Conservation (phyloP, 805 yeast species). For the Candida manassasensis region DNA sequence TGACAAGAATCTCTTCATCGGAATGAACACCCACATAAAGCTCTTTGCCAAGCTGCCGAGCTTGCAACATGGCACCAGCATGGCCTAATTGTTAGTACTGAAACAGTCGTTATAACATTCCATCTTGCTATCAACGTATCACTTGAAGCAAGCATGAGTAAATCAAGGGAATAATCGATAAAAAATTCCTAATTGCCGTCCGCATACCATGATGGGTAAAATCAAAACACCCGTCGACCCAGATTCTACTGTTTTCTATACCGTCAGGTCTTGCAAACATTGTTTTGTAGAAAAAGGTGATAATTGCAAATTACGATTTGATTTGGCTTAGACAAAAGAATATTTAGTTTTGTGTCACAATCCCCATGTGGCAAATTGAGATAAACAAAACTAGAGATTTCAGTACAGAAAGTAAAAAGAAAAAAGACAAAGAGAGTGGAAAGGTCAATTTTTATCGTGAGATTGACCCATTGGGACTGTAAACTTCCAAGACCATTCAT, state of each 20-base stretch:
- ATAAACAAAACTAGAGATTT: neutral
- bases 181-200: neutral
- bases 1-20: conserved; percentile 75
- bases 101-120: too few species aligned
- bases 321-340: too few species aligned
- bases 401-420: too few species aligned
- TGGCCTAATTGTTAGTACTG: conserved; percentile 41
- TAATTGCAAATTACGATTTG: too few species aligned
- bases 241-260: conserved; percentile 51
- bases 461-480: too few species aligned
- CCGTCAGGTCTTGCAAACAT: conserved; percentile 41
- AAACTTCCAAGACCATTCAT: too few species aligned
- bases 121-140: too few species aligned
- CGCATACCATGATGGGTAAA: conserved; percentile 88
- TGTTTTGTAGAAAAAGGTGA: conserved; percentile 2
- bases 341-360: neutral
- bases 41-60: conserved; percentile 74
- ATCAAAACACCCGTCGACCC: conserved; percentile 99
- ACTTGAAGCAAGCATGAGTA: too few species aligned
- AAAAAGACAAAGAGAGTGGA: too few species aligned
- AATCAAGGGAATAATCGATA: conserved; percentile 5
- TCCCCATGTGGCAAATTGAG: neutral
- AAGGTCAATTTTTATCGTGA: too few species aligned
- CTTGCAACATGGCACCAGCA: conserved; percentile 94
- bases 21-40: conserved; percentile 86